Evolutionary conservation across 2,329 filamentous ascomycete genomes (phyloP).

Genomic region (Passalora sequoiae): DNA sequence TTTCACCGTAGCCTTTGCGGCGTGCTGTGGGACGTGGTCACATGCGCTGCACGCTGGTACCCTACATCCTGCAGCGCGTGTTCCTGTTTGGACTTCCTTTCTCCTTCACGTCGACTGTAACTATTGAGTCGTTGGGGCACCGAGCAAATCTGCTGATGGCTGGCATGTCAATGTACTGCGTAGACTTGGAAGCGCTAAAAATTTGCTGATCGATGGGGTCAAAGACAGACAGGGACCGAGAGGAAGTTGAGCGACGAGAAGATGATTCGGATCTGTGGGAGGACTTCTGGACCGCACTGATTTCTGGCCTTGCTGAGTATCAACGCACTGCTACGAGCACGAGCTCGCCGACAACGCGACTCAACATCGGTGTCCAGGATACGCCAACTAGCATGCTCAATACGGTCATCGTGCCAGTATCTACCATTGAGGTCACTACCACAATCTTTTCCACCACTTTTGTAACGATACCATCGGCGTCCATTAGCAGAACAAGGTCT

Average conservation of each 20-base stretch:
- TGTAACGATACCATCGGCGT: slow-evolving; percentile 1
- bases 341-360: not conserved
- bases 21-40: not conserved
- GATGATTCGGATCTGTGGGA: slow-evolving; percentile 2
- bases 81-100: not conserved
- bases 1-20: slow-evolving; percentile 5
- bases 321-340: not conserved
- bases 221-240: slow-evolving; percentile 4
- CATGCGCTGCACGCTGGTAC: slow-evolving; percentile 1
- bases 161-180: not conserved
- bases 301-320: not conserved
- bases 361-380: not conserved
- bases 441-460: slow-evolving; percentile 8
- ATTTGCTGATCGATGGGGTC: not conserved
- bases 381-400: not conserved
- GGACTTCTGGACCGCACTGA: slow-evolving; percentile 4
- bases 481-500: not conserved
- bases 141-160: not conserved
- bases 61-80: slow-evolving; percentile 1
- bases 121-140: not conserved
- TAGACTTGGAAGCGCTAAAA: not conserved
- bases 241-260: not conserved
- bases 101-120: not conserved
- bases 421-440: slow-evolving; percentile 4
- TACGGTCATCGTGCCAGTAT: not conserved